Percentiles rank a stretch among this genome's conserved stretches.
These are phyloP conservation scores for Myxozyma lipomycoides DNA, from an alignment of 805 yeast species.

Conservation along the genomic window DNA sequence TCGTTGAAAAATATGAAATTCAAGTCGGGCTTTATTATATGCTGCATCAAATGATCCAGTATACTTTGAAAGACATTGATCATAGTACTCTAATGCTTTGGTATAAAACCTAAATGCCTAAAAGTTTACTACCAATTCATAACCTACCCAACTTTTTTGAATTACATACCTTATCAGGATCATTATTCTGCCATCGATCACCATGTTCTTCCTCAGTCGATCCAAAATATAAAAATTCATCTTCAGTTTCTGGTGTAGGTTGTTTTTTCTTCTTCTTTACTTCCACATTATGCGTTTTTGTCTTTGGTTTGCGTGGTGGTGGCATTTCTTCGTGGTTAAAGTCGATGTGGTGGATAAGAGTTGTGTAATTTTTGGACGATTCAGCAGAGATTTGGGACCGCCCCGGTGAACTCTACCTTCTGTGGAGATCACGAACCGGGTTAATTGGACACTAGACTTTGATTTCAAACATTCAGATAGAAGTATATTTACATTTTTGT, in stretches of 20 bases:
- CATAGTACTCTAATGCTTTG: constrained; percentile 19
- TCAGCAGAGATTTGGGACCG: too few relatives aligned
- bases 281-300: neutral
- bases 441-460: too few relatives aligned
- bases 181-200: constrained; percentile 23
- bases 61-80: constrained; percentile 11
- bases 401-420: too few relatives aligned
- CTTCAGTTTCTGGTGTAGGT: constrained; percentile 20
- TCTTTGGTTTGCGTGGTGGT: constrained; percentile 3
- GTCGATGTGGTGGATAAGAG: neutral
- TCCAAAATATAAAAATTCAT: constrained; percentile 24
- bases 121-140: too few relatives aligned
- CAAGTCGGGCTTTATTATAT: constrained; percentile 23
- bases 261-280: constrained; percentile 1
- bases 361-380: too few relatives aligned
- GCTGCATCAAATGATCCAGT: constrained; percentile 24
- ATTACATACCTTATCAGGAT: constrained; percentile 24
- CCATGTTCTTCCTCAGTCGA: constrained; percentile 28
- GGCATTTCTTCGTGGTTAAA: constrained; percentile 6
- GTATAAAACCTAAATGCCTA: constrained; percentile 24
- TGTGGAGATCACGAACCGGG: too few relatives aligned
- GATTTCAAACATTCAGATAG: too few relatives aligned
- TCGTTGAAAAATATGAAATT: constrained; percentile 21
- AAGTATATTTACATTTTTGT: too few relatives aligned
- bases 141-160: neutral